A percentile compares a stretch with the other conserved stretches of the same genome.
phyloP scores from a whole-genome alignment of 83 land plant genomes.

The Picea abies region DNA sequence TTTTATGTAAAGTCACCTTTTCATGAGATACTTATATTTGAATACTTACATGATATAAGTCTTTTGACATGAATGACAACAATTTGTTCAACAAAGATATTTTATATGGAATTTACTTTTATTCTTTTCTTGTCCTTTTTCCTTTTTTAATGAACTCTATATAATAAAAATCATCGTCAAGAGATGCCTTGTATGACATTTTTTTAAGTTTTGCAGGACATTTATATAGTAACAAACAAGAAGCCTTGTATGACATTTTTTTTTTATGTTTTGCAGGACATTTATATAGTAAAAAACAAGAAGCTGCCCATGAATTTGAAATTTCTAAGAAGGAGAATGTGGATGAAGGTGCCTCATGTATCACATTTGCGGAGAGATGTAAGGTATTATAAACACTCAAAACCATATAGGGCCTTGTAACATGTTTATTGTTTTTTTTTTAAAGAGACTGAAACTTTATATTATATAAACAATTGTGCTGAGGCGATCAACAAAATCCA shows the following conservation, averaged over 20 bases:
- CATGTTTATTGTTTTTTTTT: background rate
- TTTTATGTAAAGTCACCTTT: no score
- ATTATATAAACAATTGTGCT: no score
- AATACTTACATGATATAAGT: no score
- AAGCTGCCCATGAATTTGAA: background rate
- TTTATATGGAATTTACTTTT: background rate
- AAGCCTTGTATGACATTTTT: background rate
- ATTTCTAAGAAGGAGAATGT: background rate
- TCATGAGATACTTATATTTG: no score
- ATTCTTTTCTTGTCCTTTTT: background rate
- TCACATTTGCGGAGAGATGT: constrained; percentile 3
- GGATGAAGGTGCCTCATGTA: background rate
- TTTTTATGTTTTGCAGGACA: background rate
- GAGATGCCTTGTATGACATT: background rate
- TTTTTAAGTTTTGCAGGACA: no score
- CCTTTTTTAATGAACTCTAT: background rate
- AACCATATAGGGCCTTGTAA: background rate
- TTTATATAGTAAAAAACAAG: background rate
- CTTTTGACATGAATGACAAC: no score
- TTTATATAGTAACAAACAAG: no score
- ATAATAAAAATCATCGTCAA: background rate
- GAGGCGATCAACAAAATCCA: no score
- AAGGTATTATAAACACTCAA: background rate
- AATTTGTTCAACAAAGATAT: no score
- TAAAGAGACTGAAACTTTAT: no score